Conservation (phyloP, 768 basidiomycete species). For the Pleurotus salmoneostramineus region DNA sequence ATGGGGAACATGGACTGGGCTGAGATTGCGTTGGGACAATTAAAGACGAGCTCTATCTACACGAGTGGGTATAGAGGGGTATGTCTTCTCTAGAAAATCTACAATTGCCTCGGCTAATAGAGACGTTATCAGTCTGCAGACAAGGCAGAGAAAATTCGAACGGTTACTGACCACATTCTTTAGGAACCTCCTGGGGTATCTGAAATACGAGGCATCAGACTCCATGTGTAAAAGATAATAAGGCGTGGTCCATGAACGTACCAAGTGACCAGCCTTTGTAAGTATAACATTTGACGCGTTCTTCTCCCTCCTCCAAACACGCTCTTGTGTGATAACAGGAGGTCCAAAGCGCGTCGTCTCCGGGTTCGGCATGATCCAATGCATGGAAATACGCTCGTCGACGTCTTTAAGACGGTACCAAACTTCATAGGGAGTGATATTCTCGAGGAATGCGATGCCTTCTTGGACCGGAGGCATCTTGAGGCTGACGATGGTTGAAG, state of each 20-base stretch:
- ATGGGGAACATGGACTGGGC: no score
- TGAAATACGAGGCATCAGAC: background rate
- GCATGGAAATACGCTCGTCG: constrained; percentile 45
- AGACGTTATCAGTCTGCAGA: background rate
- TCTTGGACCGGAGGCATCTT: constrained; percentile 70
- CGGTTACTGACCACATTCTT: background rate
- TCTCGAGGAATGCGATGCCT: constrained; percentile 55
- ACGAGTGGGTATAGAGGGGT: no score
- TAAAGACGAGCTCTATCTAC: no score
- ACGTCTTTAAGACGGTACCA: constrained; percentile 39
- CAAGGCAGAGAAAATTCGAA: background rate
- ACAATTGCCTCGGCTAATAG: background rate
- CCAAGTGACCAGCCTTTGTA: background rate
- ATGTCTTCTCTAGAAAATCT: background rate
- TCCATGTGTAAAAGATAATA: background rate
- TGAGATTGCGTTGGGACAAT: no score
- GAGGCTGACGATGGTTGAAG: constrained; percentile 39
- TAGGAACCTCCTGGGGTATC: constrained; percentile 3
- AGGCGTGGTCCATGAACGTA: background rate
- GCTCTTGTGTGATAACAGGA: background rate
- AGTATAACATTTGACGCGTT: constrained; percentile 1
- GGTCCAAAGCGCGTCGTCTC: background rate
- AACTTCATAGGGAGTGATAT: constrained; percentile 33
- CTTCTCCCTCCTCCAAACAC: constrained; percentile 1
- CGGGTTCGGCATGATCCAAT: constrained; percentile 47